Evolutionary conservation across 192 early-diverging fungal genomes (phyloP), one percentile per base, ranked within the genome.

Genomic region (Coemansia sp.): DNA sequence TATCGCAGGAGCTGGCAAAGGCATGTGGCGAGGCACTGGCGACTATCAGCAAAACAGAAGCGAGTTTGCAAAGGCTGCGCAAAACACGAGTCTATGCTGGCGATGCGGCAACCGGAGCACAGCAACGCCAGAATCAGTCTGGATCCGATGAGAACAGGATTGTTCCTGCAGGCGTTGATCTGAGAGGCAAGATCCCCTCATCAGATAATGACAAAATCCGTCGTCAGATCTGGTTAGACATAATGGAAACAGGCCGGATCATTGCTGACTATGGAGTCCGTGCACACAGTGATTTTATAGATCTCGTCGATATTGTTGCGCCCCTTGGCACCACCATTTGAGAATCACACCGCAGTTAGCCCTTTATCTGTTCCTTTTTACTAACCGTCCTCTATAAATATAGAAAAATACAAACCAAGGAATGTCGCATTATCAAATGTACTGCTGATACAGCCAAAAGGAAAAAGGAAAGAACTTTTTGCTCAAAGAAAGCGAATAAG

Each of bases 401-500:
- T 45, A 40, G 34, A 23, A 42, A 0, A 18, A 42, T 10, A 25
- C 9, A 39, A 25, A 40, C 34, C 15, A 42, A 60, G 40, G 37
- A 20, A 43, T 40, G 39, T 40, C 10, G 9, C 10, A 26, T 26
- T 26, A 16, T 18, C 48, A 51, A 26, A 26, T 51, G 23, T 26
- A 45, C 28, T 62, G n/a, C 16, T 65, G 63, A 45, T 56, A 56
- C 37, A 57, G 26, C 56, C 23, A 49, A 23, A 9, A 25, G 48
- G 15, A 23, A 39, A 29, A 31, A 57, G 55, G 25, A 21, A 57
- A 57, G 28, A 10, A 35, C 5, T 15, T 16, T 26, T 15, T 34
- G n/a, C 40, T 61, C 64, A 81, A 20, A 92, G 66, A 30, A 84
- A 65, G 40, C 84, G 75, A n/a, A 93, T 86, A 33, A 97, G 72